Conservation (phyloP, 352 stramenopile species). For the Pythium rhizo-oryzae region DNA sequence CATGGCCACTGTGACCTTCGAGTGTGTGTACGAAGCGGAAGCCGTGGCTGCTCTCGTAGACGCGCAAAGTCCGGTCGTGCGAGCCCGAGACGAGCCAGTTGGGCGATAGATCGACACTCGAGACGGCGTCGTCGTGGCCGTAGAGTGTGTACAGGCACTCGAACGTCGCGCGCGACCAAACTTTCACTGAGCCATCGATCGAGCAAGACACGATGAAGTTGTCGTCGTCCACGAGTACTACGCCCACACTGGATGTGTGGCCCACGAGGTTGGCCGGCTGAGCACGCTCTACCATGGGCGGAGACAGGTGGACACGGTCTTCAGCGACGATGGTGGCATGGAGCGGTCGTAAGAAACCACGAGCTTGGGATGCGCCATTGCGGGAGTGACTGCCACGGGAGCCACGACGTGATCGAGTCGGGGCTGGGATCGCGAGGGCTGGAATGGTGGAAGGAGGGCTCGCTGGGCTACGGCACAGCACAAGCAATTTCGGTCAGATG, state of each 20-base stretch:
- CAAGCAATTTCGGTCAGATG: background rate
- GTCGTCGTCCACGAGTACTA: constrained; percentile 53
- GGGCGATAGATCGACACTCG: constrained; percentile 48
- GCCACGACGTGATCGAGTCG: constrained; percentile 6
- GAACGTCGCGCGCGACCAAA: constrained; percentile 63
- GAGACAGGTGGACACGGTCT: background rate
- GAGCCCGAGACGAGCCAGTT: constrained; percentile 72
- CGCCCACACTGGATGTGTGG: constrained; percentile 63
- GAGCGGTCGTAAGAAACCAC: background rate
- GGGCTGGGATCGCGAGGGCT: background rate
- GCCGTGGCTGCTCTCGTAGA: constrained; percentile 43
- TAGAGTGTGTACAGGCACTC: constrained; percentile 66
- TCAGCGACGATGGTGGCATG: background rate
- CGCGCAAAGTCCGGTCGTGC: constrained; percentile 59
- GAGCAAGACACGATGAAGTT: constrained; percentile 66
- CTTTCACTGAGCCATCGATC: constrained; percentile 68
- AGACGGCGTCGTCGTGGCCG: constrained; percentile 66
- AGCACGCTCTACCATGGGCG: constrained; percentile 20
- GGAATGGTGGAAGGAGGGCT: background rate
- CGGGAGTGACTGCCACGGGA: constrained; percentile 9
- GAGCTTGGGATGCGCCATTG: background rate
- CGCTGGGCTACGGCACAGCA: background rate
- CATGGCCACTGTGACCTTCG: constrained; percentile 52
- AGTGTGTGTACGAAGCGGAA: constrained; percentile 53
- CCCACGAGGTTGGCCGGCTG: constrained; percentile 55